Evolutionary conservation across 2,329 filamentous ascomycete species (phyloP).

Genomic region (Nemania sp.): DNA sequence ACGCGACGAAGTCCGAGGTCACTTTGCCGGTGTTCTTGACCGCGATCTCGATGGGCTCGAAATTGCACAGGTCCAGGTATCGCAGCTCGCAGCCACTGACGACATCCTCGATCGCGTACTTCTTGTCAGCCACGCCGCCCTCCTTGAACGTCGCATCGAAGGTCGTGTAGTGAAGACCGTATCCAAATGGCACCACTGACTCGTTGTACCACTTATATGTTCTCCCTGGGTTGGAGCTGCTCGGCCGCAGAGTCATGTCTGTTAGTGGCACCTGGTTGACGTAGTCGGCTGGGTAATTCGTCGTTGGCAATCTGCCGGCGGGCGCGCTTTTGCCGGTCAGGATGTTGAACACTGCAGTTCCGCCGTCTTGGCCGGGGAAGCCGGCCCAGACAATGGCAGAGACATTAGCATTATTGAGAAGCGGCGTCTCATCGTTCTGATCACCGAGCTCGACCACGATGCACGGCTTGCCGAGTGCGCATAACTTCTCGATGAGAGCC

Average conservation of each 20-base stretch:
- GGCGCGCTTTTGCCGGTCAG: conserved; percentile 49
- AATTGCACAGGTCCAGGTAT: conserved; percentile 20
- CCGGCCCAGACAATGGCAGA: conserved; percentile 54
- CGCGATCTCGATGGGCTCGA: conserved; percentile 36
- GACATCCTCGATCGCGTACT: conserved; percentile 42
- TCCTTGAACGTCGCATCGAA: conserved; percentile 40
- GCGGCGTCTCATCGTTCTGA: conserved; percentile 49
- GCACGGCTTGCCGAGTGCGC: conserved; percentile 49
- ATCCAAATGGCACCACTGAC: conserved; percentile 49
- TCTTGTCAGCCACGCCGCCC: conserved; percentile 2
- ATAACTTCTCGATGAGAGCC: conserved; percentile 49
- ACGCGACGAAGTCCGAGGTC: conserved; percentile 50
- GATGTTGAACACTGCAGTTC: conserved; percentile 52
- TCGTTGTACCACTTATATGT: conserved; percentile 57
- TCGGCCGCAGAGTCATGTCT: conserved; percentile 53
- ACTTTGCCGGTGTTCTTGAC: conserved; percentile 47
- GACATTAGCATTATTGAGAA: conserved; percentile 49
- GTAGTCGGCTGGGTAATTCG: conserved; percentile 52
- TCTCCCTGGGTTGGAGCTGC: conserved; percentile 46
- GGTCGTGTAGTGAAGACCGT: conserved; percentile 53
- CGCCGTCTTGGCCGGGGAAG: conserved; percentile 57
- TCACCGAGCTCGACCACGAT: conserved; percentile 55
- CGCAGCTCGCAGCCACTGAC: conserved; percentile 36
- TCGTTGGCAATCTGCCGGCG: conserved; percentile 51
- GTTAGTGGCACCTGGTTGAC: conserved; percentile 50